A percentile compares a stretch with the other conserved stretches of the same genome.
phyloP scores from a whole-genome alignment of 305 asterid genomes.

The Withania somnifera region DNA sequence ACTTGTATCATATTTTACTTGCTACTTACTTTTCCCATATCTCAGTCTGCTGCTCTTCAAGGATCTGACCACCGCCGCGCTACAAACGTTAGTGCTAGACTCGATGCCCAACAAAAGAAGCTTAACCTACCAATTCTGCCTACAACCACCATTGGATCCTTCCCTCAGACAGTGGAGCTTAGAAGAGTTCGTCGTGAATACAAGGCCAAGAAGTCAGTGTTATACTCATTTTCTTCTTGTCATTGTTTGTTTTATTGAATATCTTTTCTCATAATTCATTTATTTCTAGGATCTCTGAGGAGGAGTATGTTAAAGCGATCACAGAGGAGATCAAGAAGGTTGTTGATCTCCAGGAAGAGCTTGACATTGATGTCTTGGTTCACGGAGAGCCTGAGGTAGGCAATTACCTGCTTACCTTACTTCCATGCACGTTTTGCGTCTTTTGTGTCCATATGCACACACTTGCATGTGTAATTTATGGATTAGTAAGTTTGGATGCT shows the following conservation, averaged over 20 bases:
- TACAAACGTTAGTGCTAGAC: conserved; percentile 63
- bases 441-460: background rate
- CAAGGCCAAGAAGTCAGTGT: conserved; percentile 65
- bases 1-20: background rate
- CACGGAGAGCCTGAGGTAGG: conserved; percentile 82
- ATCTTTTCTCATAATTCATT: conserved; percentile 7
- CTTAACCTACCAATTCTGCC: conserved; percentile 75
- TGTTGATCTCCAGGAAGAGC: conserved; percentile 76
- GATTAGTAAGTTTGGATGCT: background rate
- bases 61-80: conserved; percentile 67
- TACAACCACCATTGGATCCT: conserved; percentile 72
- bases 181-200: conserved; percentile 78
- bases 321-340: conserved; percentile 64
- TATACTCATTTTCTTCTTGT: background rate
- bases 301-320: conserved; percentile 49
- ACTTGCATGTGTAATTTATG: background rate
- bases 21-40: conserved; percentile 9
- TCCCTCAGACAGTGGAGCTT: conserved; percentile 70
- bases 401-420: background rate
- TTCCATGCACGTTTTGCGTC: background rate
- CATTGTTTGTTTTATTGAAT: background rate
- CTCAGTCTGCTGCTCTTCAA: conserved; percentile 59
- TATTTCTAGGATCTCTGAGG: conserved; percentile 53
- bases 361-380: conserved; percentile 71
- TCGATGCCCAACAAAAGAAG: conserved; percentile 72